Base-by-base conservation (phyloP, 2,329 filamentous ascomycete species). In the Didymosphaeria variabile region DNA sequence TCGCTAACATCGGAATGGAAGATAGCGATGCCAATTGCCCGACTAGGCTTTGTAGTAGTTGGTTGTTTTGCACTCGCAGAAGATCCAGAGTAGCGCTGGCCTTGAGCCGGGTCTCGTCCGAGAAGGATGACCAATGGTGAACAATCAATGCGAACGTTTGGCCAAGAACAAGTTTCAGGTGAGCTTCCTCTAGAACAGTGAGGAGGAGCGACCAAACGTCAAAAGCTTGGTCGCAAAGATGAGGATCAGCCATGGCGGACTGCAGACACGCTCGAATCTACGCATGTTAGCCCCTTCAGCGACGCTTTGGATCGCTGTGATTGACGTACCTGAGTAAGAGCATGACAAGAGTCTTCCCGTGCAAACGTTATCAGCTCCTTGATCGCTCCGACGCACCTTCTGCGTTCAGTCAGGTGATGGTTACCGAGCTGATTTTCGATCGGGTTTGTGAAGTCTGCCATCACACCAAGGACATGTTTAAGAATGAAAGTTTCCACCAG, bases 261-360 rank as follows among this genome's bases (percentile, higher is more conserved):
- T 97, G 88, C 13, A 99, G 83, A 73, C 92, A 97, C n/a, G 94
- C 93, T 67, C 93, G 93, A 58, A 98, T 94, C 89, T 94, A 58
- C 15, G 8, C 17, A 8, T 26, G 13, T 80, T 51, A 80, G 73
- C n/a, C 17, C 17, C 19, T 23, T 12, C 12, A 2, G 52, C 32
- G 3, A 42, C 1, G 42, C 7, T 51, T 10, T 7, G 21, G 10
- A 55, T 12, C n/a, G 23, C 13, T 23, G 19, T 40, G 1, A n/a
- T 1, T 54, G 13, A 78, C 84, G 68, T 78, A 93, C 91, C 82
- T 97, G 94, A 23, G 95, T 94, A 44, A 97, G 84, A 53, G 92
- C 95, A 68, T 90, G 88, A 62, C 88, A 90, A 34, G 94, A 88
- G 71, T 91, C 89, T 2, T 84, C 84, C 69, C 88, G 90, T 47